Evolutionary conservation across 495 filamentous ascomycete species (phyloP).

Genomic region (Oleoguttula mirabilis): DNA sequence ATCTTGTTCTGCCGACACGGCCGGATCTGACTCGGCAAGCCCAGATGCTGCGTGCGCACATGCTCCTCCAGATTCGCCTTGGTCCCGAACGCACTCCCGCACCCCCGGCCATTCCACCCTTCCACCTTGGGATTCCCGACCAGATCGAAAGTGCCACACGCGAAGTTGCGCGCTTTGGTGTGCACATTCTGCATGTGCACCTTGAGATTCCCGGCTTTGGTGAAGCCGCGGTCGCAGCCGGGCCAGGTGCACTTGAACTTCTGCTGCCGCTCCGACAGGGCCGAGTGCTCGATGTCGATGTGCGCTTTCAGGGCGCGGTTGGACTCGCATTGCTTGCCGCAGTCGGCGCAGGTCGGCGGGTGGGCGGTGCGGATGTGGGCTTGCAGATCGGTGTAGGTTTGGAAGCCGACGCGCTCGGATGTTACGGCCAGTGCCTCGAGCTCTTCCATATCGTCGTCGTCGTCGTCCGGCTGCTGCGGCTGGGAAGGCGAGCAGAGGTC

Average conservation of each 20-base stretch:
- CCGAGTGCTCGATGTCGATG: slow-evolving; percentile 24
- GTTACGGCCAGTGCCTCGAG: background rate
- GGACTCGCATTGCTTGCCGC: slow-evolving; percentile 49
- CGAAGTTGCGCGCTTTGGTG: slow-evolving; percentile 50
- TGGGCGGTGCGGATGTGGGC: slow-evolving; percentile 59
- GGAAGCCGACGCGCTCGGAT: slow-evolving; percentile 45
- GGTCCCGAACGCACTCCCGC: slow-evolving; percentile 53
- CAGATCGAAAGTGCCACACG: slow-evolving; percentile 59
- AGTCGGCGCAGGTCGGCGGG: slow-evolving; percentile 62
- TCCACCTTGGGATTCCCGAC: slow-evolving; percentile 37
- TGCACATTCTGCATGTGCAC: slow-evolving; percentile 68
- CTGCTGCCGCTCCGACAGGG: slow-evolving; percentile 36
- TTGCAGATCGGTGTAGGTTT: slow-evolving; percentile 56
- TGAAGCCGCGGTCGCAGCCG: slow-evolving; percentile 61
- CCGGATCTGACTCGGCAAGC: slow-evolving; percentile 33
- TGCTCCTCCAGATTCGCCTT: slow-evolving; percentile 73
- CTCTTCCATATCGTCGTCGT: slow-evolving; percentile 19
- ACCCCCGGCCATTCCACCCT: slow-evolving; percentile 58
- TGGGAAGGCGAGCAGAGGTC: slow-evolving; percentile 44
- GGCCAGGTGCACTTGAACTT: slow-evolving; percentile 47
- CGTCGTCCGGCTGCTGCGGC: no score
- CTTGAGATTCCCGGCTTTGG: slow-evolving; percentile 64
- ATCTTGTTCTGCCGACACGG: slow-evolving; percentile 27
- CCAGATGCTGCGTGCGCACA: slow-evolving; percentile 61
- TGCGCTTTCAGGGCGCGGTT: slow-evolving; percentile 48